A percentile compares a stretch with the other conserved stretches of the same genome.
These are phyloP conservation scores for Papiliotrema flavescens DNA, from an alignment of 1,284 basidiomycete genomes.

Conservation along the genomic window DNA sequence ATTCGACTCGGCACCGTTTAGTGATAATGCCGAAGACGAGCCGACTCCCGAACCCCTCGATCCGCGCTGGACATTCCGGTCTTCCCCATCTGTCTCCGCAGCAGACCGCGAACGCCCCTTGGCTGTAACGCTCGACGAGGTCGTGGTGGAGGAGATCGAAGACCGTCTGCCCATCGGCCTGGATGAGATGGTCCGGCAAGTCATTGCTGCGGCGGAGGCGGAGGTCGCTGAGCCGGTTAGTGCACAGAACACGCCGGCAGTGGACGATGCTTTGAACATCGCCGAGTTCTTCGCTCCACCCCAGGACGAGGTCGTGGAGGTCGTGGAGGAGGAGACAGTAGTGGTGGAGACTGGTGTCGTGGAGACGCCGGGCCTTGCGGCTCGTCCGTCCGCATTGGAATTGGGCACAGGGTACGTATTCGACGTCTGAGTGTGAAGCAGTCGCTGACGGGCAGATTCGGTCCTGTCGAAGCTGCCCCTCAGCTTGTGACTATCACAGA, in stretches of 20 bases:
- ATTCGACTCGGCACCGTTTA: background rate
- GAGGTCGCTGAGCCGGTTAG: background rate
- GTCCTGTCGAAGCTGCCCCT: no score
- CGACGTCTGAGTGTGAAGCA: no score
- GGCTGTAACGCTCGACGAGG: background rate
- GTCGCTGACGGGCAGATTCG: no score
- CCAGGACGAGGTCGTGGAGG: no score
- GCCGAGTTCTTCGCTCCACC: background rate
- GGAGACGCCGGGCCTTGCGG: no score
- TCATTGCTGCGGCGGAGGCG: background rate
- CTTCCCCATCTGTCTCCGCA: background rate
- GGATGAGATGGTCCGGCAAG: background rate
- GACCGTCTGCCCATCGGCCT: background rate
- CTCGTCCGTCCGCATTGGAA: no score
- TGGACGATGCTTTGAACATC: background rate
- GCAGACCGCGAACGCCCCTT: background rate
- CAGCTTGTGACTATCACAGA: no score
- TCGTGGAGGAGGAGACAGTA: background rate
- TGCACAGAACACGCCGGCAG: background rate
- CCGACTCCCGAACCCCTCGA: no score
- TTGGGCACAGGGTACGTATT: no score
- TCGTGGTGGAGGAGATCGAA: background rate
- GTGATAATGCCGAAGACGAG: background rate
- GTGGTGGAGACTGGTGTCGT: background rate
- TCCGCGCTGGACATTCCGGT: background rate